A percentile compares a stretch with the other conserved stretches of the same genome.
phyloP scores from a whole-genome alignment of 1,139 yeast species.

The Geotrichum cucujoidarum region DNA sequence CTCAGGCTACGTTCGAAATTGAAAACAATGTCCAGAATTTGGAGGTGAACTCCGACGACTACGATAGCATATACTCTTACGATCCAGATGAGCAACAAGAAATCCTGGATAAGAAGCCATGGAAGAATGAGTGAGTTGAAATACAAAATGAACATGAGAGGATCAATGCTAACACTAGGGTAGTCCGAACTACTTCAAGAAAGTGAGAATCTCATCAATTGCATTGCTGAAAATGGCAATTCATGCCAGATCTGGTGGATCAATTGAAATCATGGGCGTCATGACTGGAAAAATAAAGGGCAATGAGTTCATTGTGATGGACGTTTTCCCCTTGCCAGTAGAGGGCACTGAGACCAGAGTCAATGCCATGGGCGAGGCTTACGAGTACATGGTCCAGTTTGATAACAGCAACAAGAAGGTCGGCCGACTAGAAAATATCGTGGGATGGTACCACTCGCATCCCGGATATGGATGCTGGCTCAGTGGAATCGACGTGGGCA shows the following conservation, averaged over 20 bases:
- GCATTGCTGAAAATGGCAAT: constrained; percentile 75
- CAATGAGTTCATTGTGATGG: constrained; percentile 64
- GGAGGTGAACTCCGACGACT: constrained; percentile 21
- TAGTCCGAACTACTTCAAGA: constrained; percentile 56
- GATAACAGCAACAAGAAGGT: constrained; percentile 54
- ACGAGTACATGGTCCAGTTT: constrained; percentile 89
- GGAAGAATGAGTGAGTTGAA: constrained; percentile 40
- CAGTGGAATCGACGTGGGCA: constrained; percentile 83
- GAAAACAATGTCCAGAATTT: constrained; percentile 31
- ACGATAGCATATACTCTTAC: constrained; percentile 31
- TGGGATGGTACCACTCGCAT: constrained; percentile 89
- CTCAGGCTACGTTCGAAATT: constrained; percentile 36
- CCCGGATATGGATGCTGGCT: constrained; percentile 99
- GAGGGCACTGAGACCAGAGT: constrained; percentile 96
- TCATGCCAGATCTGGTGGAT: constrained; percentile 82
- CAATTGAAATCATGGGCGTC: constrained; percentile 96
- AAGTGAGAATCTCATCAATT: constrained; percentile 63
- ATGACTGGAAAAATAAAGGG: constrained; percentile 68
- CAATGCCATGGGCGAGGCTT: constrained; percentile 89
- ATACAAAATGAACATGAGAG: too few relatives aligned
- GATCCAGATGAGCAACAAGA: constrained; percentile 33
- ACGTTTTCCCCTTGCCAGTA: constrained; percentile 82
- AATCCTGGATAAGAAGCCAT: constrained; percentile 38
- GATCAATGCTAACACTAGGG: neutral
- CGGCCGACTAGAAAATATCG: constrained; percentile 57